Evolutionary conservation across 305 asterid species (phyloP), one percentile per base, ranked within the genome.

Genomic region (Fraxinus dipetala): DNA sequence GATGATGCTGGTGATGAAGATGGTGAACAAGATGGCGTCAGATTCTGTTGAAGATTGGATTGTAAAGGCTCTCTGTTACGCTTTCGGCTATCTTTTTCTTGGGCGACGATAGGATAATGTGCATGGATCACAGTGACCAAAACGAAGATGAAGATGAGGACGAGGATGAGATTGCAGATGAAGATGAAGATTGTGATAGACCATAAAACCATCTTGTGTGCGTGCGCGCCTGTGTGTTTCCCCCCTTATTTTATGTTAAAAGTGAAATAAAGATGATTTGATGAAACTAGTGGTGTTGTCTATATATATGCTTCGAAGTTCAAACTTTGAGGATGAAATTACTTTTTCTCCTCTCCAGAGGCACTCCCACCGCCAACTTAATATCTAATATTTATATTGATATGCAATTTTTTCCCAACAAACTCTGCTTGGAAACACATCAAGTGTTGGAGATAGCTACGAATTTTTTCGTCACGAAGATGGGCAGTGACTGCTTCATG

Each of bases 21-120:
- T 86, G 91, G 73, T 84, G 0, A 84, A 83, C 81, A 86, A 83
- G 43, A 11, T 88, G 83, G 85, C 86, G 51, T 84, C 89, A 0
- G 89, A 88, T n/a, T 88, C 88, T 0, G 78, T 88, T 7, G 89
- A 88, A 81, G 91, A 88, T 85, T 84, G 88, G 88, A 83, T 88
- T 8, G 87, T 86, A 56, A 86, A 86, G 79, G 79, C 87, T 75
- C 88, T 88, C 40, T 54, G 83, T 78, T 85, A 77, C n/a, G 69
- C 83, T 10, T 28, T 77, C n/a, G 76, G 61, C 77, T 82, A 82
- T 59, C 9, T 85, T 81, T 65, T 87, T 30, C 83, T 83, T 24
- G 81, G 87, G 43, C 86, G 87, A 56, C 31, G 51, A 78, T 48
- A 48, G 61, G 20, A 48, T 14, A 48, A 16, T 14, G 61, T 48